Conservation (phyloP, 106 monocot genomes). For the Chionographis japonica region DNA sequence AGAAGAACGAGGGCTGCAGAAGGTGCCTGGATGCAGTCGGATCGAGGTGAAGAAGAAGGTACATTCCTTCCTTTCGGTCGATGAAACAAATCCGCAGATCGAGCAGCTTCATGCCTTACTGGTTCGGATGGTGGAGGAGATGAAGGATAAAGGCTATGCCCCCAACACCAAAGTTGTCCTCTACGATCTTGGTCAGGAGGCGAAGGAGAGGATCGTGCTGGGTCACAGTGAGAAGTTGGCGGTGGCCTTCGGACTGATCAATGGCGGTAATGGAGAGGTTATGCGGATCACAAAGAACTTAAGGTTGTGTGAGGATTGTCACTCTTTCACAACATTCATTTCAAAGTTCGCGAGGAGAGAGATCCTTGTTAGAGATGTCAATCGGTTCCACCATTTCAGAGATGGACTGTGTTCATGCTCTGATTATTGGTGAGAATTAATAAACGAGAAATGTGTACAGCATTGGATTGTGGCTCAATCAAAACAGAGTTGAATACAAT, state of each 20-base stretch:
- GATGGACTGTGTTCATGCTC: conserved; percentile 65
- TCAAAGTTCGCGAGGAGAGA: conserved; percentile 57
- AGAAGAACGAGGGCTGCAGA: conserved; percentile 33
- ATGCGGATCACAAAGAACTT: conserved; percentile 70
- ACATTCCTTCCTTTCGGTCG: conserved; percentile 41
- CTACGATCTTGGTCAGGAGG: conserved; percentile 52
- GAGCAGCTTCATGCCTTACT: conserved; percentile 55
- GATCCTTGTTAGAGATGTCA: conserved; percentile 70
- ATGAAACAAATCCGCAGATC: conserved; percentile 39
- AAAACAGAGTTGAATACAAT: no score
- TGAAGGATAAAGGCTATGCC: conserved; percentile 52
- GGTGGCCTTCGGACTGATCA: conserved; percentile 68
- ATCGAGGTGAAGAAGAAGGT: conserved; percentile 48
- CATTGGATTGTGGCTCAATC: no score
- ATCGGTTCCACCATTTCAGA: conserved; percentile 62
- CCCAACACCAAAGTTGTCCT: conserved; percentile 52
- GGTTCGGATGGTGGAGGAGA: conserved; percentile 34
- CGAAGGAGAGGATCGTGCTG: conserved; percentile 60
- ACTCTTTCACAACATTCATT: conserved; percentile 65
- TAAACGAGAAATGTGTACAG: no score
- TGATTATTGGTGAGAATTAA: conserved; percentile 56
- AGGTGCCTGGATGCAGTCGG: conserved; percentile 65
- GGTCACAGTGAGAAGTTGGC: conserved; percentile 79
- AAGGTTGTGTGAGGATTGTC: conserved; percentile 76
- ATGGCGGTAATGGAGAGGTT: conserved; percentile 41